These are phyloP conservation scores for Nemania sp. DNA, from an alignment of 2,329 filamentous ascomycete species.

Conservation along the genomic window DNA sequence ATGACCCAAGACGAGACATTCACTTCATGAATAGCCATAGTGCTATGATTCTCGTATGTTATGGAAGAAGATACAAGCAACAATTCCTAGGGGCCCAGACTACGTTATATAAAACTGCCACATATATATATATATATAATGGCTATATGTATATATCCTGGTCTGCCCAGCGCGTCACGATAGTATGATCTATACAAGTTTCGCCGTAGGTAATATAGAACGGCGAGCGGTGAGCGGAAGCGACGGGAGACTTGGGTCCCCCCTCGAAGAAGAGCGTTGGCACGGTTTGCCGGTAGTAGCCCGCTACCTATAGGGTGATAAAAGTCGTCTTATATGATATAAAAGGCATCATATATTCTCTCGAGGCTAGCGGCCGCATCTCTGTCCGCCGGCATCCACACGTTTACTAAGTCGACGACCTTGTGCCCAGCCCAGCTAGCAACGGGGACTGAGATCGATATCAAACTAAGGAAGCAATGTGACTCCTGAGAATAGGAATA, in stretches of 20 bases:
- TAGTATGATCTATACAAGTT: not conserved
- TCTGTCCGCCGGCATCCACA: conserved; percentile 15
- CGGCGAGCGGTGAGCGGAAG: conserved; percentile 12
- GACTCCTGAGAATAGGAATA: not conserved
- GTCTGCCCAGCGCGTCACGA: not conserved
- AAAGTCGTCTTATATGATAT: conserved; percentile 16
- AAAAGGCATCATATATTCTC: conserved; percentile 20
- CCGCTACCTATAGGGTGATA: not conserved
- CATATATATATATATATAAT: too few species aligned
- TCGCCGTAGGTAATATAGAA: not conserved
- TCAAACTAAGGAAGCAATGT: not conserved
- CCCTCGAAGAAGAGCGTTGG: not conserved
- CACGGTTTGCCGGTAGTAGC: conserved; percentile 4
- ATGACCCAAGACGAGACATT: not conserved
- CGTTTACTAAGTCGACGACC: not conserved
- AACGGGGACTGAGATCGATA: not conserved
- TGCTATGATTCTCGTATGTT: not conserved
- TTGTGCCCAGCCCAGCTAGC: conserved; percentile 10
- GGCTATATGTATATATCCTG: too few species aligned
- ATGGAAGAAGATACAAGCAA: not conserved
- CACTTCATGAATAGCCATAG: not conserved
- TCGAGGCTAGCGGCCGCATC: conserved; percentile 9
- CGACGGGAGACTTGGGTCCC: conserved; percentile 10
- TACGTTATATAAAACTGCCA: not conserved
- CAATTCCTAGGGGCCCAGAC: not conserved